Evolutionary conservation across 441 rosid species (phyloP), one percentile per base, ranked within the genome.

Genomic region (Hypseocharis bilobata): DNA sequence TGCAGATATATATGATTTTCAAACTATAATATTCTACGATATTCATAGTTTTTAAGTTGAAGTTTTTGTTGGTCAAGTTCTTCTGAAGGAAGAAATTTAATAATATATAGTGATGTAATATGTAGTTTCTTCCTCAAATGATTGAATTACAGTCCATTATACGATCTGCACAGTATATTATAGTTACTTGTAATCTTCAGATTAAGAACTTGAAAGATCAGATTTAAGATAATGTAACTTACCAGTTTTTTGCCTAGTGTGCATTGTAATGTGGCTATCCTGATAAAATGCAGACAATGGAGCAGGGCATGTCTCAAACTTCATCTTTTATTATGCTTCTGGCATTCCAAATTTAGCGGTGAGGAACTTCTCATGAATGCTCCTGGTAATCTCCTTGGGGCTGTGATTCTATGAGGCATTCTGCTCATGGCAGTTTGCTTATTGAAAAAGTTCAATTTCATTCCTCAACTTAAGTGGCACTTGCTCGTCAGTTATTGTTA

Each of bases 281-380:
- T 54, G 60, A 52, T 42, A 30, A 70, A 73, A 64, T 85, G 76
- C 93, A 92, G 95, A 72, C 72, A 68, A 66, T 54, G 75, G 69
- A 65, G 65, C 42, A 62, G 77, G 76, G 76, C 60, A 76, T 71
- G 77, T 84, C 52, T 81, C 98, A 29, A 64, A 70, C 68, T 81
- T 86, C 74, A 82, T 89, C 65, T 81, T 73, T 68, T 68, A 70
- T 76, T 92, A 83, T 76, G 83, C 77, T 68, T 68, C 79, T 65
- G 68, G 80, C 74, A 73, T 82, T 75, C 86, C 89, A 72, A 75
- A 88, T 77, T 74, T 82, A 78, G 64, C 61, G 96, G 98, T 92
- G 89, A 92, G 89, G 81, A 79, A 82, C 78, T 78, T 85, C 78
- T 71, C 77, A 77, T 77, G 77, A 73, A 69, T 73, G 66, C 38